These are phyloP conservation scores for Jacaranda mimosifolia DNA, from an alignment of 257 asterid species.

Conservation along the genomic window DNA sequence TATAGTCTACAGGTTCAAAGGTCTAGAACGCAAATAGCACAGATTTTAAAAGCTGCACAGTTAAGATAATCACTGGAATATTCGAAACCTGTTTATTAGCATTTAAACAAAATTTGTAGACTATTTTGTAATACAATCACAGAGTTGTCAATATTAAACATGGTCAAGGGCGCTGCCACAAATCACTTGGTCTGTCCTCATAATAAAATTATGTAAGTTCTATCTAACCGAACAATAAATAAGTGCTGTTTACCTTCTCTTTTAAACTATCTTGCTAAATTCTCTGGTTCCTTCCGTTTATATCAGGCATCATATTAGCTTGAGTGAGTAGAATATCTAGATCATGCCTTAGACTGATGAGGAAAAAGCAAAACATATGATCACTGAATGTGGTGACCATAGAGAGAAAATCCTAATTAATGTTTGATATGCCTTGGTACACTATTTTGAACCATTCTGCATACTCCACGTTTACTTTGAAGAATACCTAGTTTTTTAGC, in stretches of 20 bases:
- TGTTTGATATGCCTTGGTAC: constrained; percentile 28
- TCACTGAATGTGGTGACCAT: constrained; percentile 17
- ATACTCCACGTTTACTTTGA: constrained; percentile 15
- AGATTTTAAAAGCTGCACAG: constrained; percentile 3
- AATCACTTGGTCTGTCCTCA: background rate
- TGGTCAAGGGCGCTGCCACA: background rate
- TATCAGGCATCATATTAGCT: constrained; percentile 14
- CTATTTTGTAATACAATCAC: background rate
- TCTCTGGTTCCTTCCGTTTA: constrained; percentile 9
- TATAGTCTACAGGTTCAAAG: constrained; percentile 28
- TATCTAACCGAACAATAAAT: background rate
- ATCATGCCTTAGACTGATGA: background rate
- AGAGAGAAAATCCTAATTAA: background rate
- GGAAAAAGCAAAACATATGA: background rate
- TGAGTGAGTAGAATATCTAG: background rate
- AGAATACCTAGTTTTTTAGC: constrained; percentile 8
- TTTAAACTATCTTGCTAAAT: background rate
- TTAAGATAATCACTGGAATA: background rate
- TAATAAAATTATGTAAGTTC: background rate
- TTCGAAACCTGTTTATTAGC: background rate
- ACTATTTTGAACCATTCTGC: background rate
- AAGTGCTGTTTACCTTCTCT: background rate
- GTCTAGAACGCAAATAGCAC: background rate
- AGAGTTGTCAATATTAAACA: background rate
- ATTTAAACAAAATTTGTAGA: background rate